Conservation (phyloP, 2,329 filamentous ascomycete species). For the Plenodomus biglobosus region DNA sequence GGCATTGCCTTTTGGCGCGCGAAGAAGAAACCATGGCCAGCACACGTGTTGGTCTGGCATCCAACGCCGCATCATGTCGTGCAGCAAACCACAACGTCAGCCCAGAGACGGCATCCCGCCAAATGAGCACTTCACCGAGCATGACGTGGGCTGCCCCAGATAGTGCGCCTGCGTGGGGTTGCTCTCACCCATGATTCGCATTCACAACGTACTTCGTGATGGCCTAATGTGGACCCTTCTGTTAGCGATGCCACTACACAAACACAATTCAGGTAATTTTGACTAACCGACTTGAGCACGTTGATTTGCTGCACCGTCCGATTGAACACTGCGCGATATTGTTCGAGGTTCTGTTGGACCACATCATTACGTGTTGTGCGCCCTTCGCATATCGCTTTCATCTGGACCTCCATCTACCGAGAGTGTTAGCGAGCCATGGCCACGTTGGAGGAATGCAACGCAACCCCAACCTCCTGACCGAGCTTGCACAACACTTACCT, state of each 20-base stretch:
- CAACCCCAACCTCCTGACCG: conserved; percentile 6
- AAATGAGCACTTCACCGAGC: not conserved
- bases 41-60: conserved; percentile 16
- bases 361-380: conserved; percentile 72
- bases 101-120: not conserved
- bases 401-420: conserved; percentile 80
- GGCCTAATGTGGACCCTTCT: conserved; percentile 30
- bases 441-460: conserved; percentile 1
- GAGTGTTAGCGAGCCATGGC: conserved; percentile 10
- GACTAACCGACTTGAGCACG: conserved; percentile 56
- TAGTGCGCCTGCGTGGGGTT: conserved; percentile 26
- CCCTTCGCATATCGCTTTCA: conserved; percentile 95
- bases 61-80: conserved; percentile 9
- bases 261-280: conserved; percentile 11
- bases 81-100: conserved; percentile 5
- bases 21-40: conserved; percentile 7
- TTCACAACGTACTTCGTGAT: conserved; percentile 45
- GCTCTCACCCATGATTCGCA: conserved; percentile 42
- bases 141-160: conserved; percentile 7
- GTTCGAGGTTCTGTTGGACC: conserved; percentile 77
- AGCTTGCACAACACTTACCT: conserved; percentile 49
- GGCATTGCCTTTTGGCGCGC: conserved; percentile 1
- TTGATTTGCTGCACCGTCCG: conserved; percentile 77
- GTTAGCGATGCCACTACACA: conserved; percentile 23
- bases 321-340: conserved; percentile 84